phyloP scores from a whole-genome alignment of 345 rosid genomes.

The Syzygium oleosum region DNA sequence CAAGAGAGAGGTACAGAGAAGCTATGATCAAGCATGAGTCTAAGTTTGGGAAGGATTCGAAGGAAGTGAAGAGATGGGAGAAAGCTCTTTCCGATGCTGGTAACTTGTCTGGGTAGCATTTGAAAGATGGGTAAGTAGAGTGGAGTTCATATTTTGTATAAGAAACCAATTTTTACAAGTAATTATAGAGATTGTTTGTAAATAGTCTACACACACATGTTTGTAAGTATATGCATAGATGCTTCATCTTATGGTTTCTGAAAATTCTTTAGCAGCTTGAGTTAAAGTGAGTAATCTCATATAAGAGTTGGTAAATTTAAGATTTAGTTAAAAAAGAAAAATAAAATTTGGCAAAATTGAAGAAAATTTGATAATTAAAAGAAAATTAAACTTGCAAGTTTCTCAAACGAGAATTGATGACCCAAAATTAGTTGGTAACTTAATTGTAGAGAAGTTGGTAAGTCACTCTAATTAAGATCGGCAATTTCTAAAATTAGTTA shows the following conservation, averaged over 20 bases:
- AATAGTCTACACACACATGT: background rate
- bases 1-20: accelerated
- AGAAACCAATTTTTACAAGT: background rate
- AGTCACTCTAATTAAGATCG: background rate
- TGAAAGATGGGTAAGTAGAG: background rate
- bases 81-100: background rate
- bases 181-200: background rate
- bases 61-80: background rate
- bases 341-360: too few species aligned
- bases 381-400: too few species aligned
- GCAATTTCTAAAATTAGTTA: too few species aligned
- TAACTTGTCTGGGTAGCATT: background rate
- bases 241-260: too few species aligned
- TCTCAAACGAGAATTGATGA: too few species aligned
- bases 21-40: background rate
- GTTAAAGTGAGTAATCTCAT: too few species aligned
- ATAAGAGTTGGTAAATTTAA: too few species aligned
- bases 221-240: background rate
- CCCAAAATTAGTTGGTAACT: background rate
- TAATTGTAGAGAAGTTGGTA: too few species aligned
- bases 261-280: too few species aligned
- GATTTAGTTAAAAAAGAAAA: too few species aligned
- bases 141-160: background rate
- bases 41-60: background rate
- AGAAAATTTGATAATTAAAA: too few species aligned